These are phyloP conservation scores for Nemania sp. DNA, from an alignment of 2,329 filamentous ascomycete genomes.

Conservation along the genomic window DNA sequence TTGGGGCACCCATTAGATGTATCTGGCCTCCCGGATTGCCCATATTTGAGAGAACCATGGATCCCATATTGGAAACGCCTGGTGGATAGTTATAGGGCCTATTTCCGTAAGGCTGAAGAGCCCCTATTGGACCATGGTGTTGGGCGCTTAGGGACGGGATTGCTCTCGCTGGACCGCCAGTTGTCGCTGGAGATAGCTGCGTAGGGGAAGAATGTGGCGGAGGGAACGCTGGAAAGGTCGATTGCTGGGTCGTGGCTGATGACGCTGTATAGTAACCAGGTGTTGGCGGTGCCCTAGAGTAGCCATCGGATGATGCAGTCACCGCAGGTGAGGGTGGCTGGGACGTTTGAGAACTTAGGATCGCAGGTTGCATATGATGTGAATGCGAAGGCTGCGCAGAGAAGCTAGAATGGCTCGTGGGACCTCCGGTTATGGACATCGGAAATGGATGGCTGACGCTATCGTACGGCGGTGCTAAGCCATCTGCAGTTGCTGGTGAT, in stretches of 20 bases:
- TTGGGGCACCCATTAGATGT: constrained; percentile 66
- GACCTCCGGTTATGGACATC: constrained; percentile 59
- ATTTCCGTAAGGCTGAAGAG: constrained; percentile 55
- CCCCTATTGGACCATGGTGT: constrained; percentile 53
- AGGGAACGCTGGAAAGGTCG: constrained; percentile 50
- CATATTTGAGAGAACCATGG: constrained; percentile 77
- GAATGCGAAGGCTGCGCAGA: constrained; percentile 40
- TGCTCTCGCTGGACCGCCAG: constrained; percentile 39
- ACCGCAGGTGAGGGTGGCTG: constrained; percentile 57
- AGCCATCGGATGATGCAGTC: constrained; percentile 62
- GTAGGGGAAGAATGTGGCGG: constrained; percentile 37
- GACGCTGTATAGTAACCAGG: constrained; percentile 62
- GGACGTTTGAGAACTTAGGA: constrained; percentile 55
- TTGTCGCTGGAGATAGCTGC: constrained; percentile 54
- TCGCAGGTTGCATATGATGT: constrained; percentile 40
- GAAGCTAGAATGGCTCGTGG: constrained; percentile 41
- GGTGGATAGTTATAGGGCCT: constrained; percentile 47
- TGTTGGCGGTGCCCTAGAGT: constrained; percentile 59
- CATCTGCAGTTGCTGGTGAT: constrained; percentile 62
- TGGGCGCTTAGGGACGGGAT: constrained; percentile 43
- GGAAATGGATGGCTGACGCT: constrained; percentile 68
- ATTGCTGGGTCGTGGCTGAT: constrained; percentile 51
- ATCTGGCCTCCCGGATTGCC: constrained; percentile 73
- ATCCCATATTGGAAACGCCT: constrained; percentile 63
- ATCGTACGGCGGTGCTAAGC: constrained; percentile 69